phyloP scores from a whole-genome alignment of 345 rosid genomes.

The Rhodamnia argentea region DNA sequence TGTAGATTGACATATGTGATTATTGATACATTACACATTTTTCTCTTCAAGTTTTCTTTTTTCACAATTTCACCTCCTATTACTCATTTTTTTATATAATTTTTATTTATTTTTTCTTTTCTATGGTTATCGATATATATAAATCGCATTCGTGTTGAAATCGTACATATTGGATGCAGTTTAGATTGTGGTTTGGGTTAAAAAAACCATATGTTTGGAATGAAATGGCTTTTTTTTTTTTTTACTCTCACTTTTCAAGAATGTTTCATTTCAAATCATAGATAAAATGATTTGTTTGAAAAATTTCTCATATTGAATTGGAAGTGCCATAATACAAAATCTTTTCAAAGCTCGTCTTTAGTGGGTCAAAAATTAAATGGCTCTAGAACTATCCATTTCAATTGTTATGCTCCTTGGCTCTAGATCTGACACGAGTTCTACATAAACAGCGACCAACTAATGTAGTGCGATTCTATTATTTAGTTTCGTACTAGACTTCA shows the following conservation, averaged over 20 bases:
- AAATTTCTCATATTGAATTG: too few relatives aligned
- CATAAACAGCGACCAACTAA: too few relatives aligned
- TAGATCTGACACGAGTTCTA: too few relatives aligned
- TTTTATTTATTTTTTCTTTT: background rate
- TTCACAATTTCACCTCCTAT: background rate
- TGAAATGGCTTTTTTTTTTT: too few relatives aligned
- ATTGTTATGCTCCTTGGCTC: background rate
- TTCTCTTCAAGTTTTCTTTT: too few relatives aligned
- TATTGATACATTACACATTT: too few relatives aligned
- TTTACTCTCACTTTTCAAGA: too few relatives aligned
- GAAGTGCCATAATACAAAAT: too few relatives aligned
- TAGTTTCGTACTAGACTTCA: background rate
- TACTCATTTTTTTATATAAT: background rate
- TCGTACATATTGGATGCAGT: background rate
- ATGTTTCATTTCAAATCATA: too few relatives aligned
- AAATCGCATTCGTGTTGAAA: too few relatives aligned
- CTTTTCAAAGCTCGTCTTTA: background rate
- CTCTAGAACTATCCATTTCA: background rate
- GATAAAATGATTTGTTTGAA: too few relatives aligned
- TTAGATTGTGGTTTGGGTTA: background rate
- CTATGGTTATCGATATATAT: background rate
- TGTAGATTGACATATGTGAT: too few relatives aligned
- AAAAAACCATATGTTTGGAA: background rate
- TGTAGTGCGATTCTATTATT: background rate
- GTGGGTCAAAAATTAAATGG: background rate